These are phyloP conservation scores for Colletotrichum sp. DNA, from an alignment of 2,329 filamentous ascomycete genomes.

Conservation along the genomic window DNA sequence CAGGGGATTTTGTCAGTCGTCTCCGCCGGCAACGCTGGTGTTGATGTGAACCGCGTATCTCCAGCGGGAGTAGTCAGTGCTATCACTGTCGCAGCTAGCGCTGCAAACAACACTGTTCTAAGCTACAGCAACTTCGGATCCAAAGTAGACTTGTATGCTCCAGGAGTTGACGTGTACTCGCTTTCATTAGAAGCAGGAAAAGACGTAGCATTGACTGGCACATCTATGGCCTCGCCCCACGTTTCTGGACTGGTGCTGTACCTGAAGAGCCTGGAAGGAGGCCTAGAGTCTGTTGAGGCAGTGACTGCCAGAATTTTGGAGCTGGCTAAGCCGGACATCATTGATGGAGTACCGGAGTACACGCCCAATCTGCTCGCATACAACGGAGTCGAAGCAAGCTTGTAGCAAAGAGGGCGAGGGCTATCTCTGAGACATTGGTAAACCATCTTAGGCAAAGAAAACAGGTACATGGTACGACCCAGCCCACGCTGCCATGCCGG, in stretches of 20 bases:
- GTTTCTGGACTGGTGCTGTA: conserved; percentile 64
- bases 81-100: conserved; percentile 57
- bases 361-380: conserved; percentile 54
- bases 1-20: conserved; percentile 57
- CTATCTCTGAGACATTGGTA: background rate
- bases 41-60: conserved; percentile 41
- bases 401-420: background rate
- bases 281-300: conserved; percentile 39
- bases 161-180: conserved; percentile 49
- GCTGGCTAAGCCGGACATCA: conserved; percentile 42
- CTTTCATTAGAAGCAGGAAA: conserved; percentile 39
- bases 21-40: conserved; percentile 55
- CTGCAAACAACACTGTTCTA: conserved; percentile 39
- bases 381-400: conserved; percentile 38
- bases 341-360: conserved; percentile 34
- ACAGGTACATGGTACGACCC: background rate
- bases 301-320: conserved; percentile 46
- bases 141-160: conserved; percentile 54
- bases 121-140: conserved; percentile 56
- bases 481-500: background rate
- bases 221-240: conserved; percentile 67
- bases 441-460: background rate
- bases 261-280: conserved; percentile 47
- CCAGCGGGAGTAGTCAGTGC: conserved; percentile 53
- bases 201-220: conserved; percentile 43